Evolutionary conservation across 208 protist species (phyloP), one percentile per base, ranked within the genome.

Genomic region (Trypanosoma lewisi): DNA sequence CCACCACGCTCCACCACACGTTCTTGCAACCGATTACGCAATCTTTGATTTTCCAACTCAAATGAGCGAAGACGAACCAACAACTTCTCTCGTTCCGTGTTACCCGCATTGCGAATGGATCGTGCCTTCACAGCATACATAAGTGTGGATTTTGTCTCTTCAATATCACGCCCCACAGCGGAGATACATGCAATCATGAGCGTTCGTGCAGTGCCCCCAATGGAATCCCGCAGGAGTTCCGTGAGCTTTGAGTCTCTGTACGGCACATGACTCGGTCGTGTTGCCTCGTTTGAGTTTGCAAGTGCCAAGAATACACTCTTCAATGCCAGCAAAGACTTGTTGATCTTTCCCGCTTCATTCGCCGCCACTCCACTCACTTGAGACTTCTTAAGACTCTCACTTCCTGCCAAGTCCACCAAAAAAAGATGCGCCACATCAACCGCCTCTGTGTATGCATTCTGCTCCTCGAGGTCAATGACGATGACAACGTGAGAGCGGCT

Each of bases 401-500:
- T 96, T 19, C 93, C 96, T 8, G 97, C 97, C 16, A 99, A 79
- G 74, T 99, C 97, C 8, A 99, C 95, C 69, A 99, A 86, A 72
- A 98, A 94, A 39, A 99, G 93, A 70, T 97, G 95, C 19, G 89
- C 83, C 30, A 96, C 87, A 36, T 97, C 89, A 9, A 88, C 90
- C 63, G 88, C 78, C 25, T 95, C 82, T 2, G 88, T 93, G 73
- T 85, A 95, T 16, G 79, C 79, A 64, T 96, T 91, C 50, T 77
- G 80, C 61, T 93, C 79, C 65, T 95, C 82, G 33, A 94, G 62
- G 37, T 94, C 98, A 78, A 86, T 89, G 17, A 94, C 98, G 42
- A 99, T 90, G 42, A 99, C 95, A 61, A 96, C 95, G 72, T 99
- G 98, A 0, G 95, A 98, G n/a, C 97, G 89, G 67, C 87, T 97